These are phyloP conservation scores for Ziziphus jujuba DNA, from an alignment of 306 rosid species.

Conservation along the genomic window DNA sequence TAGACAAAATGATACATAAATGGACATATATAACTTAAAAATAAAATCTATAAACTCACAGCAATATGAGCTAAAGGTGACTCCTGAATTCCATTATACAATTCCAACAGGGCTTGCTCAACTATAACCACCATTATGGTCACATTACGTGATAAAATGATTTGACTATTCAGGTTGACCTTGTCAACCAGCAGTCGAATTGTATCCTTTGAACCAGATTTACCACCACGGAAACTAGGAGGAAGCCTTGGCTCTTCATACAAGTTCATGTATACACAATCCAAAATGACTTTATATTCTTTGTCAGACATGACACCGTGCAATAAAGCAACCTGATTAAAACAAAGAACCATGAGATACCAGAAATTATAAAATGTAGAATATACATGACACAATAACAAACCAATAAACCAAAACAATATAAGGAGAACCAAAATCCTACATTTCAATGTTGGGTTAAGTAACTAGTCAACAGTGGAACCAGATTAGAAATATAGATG, in stretches of 20 bases:
- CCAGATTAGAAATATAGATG: no score
- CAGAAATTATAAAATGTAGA: background rate
- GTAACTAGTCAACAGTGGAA: no score
- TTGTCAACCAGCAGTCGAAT: slow-evolving; percentile 79
- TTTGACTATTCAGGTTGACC: slow-evolving; percentile 87
- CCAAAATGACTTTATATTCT: slow-evolving; percentile 94
- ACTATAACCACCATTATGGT: slow-evolving; percentile 67
- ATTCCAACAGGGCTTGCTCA: slow-evolving; percentile 83
- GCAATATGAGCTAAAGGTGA: slow-evolving; percentile 86
- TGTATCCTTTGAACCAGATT: slow-evolving; percentile 68
- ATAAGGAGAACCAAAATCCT: background rate
- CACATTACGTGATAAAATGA: slow-evolving; percentile 72
- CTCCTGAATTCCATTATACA: slow-evolving; percentile 69
- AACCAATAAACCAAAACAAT: slow-evolving; percentile 13
- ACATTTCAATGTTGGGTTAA: no score
- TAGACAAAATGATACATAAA: background rate
- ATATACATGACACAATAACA: slow-evolving; percentile 3
- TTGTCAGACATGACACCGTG: slow-evolving; percentile 81
- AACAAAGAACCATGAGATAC: slow-evolving; percentile 24
- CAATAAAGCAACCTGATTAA: slow-evolving; percentile 78
- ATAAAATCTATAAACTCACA: slow-evolving; percentile 46
- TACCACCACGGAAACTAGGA: slow-evolving; percentile 86
- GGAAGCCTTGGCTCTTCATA: slow-evolving; percentile 85
- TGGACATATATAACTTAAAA: background rate
- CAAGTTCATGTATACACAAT: slow-evolving; percentile 75